Conservation (phyloP, 495 filamentous ascomycete genomes). For the Neurospora tetraspora region DNA sequence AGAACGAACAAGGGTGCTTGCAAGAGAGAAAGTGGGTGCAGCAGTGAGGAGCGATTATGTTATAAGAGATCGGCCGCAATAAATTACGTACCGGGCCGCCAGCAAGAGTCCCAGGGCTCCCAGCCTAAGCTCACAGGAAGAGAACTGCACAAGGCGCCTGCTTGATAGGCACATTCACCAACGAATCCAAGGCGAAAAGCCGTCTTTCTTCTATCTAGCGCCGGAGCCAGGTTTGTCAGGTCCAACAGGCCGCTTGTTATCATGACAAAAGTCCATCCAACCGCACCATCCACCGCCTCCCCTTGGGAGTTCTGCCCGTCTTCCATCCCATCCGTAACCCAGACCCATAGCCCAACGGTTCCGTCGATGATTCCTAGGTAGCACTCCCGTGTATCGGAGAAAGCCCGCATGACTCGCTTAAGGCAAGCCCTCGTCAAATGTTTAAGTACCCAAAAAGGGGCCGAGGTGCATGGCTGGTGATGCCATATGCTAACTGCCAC, state of each 20-base stretch:
- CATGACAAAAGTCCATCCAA: neutral
- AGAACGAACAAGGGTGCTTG: conserved; percentile 4
- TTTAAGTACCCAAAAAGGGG: neutral
- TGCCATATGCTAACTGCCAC: neutral
- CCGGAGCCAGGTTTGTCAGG: neutral
- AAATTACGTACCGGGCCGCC: conserved; percentile 25
- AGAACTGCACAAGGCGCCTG: conserved; percentile 4
- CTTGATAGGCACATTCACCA: conserved; percentile 21
- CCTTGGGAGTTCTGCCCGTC: neutral
- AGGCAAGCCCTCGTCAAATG: neutral
- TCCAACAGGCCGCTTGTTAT: neutral
- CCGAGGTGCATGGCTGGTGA: neutral
- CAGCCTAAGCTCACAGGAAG: conserved; percentile 8
- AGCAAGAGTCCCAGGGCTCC: conserved; percentile 15
- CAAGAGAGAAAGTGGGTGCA: conserved; percentile 12
- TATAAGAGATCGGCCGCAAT: conserved; percentile 22
- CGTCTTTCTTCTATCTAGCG: neutral
- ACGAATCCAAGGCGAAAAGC: conserved; percentile 6
- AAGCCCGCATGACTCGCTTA: neutral
- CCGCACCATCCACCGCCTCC: neutral
- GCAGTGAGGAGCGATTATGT: conserved; percentile 11
- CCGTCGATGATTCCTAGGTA: neutral
- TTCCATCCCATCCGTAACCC: neutral
- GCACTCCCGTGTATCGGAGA: neutral
- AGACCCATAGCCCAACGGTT: neutral